Percentiles rank a stretch among this genome's conserved stretches.
Evolutionary conservation across 106 monocot species (phyloP).

Genomic region (Narthecium ossifragum): DNA sequence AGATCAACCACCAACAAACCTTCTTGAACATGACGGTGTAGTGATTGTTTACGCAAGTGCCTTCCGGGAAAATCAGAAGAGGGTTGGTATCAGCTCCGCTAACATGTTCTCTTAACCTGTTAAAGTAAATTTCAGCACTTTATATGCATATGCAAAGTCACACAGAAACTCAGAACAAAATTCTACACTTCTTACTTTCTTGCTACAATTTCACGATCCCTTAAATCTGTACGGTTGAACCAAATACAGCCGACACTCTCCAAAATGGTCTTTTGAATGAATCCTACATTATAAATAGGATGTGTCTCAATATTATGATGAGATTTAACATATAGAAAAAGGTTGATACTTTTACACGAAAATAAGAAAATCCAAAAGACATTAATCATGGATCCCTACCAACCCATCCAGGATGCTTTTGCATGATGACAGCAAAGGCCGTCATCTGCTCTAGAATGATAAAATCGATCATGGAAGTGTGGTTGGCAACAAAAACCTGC

Average conservation of each 20-base stretch:
- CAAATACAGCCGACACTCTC: conserved; percentile 98
- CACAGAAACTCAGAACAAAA: not conserved
- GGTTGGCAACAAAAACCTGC: conserved; percentile 98
- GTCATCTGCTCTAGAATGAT: conserved; percentile 97
- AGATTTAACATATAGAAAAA: not conserved
- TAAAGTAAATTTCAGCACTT: conserved; percentile 3
- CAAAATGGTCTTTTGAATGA: conserved; percentile 84
- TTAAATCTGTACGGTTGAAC: conserved; percentile 88
- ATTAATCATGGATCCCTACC: conserved; percentile 41
- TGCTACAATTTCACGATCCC: conserved; percentile 86
- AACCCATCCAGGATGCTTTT: conserved; percentile 99
- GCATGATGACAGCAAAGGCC: conserved; percentile 99
- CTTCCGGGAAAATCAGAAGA: conserved; percentile 97
- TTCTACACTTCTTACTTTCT: conserved; percentile 50
- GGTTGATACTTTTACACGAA: not conserved
- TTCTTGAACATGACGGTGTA: conserved; percentile 99
- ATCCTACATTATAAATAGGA: conserved; percentile 52
- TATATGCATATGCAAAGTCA: no score
- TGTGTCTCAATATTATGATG: not conserved
- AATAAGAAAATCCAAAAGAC: not conserved
- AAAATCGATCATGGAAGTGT: conserved; percentile 98
- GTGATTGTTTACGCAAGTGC: conserved; percentile 97
- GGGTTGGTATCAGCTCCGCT: conserved; percentile 79
- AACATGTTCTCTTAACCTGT: conserved; percentile 75
- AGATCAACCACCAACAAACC: no score